phyloP scores from a whole-genome alignment of 495 filamentous ascomycete genomes.

The Penicillium salamii region DNA sequence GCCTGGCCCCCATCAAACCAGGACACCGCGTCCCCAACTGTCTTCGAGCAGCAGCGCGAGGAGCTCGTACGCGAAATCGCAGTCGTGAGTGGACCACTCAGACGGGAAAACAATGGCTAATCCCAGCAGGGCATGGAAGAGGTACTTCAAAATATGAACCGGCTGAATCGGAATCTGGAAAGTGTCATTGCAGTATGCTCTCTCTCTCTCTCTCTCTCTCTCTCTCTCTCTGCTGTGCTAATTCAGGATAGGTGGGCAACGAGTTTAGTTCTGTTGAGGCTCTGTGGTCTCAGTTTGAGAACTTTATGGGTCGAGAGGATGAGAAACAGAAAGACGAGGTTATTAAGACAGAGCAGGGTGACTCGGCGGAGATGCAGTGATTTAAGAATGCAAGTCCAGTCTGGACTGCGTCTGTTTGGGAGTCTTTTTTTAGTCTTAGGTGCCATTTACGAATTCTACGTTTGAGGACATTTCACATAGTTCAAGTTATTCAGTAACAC shows the following conservation, averaged over 20 bases:
- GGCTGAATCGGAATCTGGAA: slow-evolving; percentile 87
- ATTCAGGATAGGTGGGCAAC: slow-evolving; percentile 74
- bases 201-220: too few relatives aligned
- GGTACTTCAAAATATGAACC: slow-evolving; percentile 94
- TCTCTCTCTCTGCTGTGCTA: too few relatives aligned
- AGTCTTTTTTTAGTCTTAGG: slow-evolving; percentile 7
- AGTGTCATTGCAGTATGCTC: slow-evolving; percentile 83
- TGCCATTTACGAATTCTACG: slow-evolving; percentile 16
- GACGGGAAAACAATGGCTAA: neutral
- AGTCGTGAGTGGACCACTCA: slow-evolving; percentile 48
- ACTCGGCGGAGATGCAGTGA: slow-evolving; percentile 15
- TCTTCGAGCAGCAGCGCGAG: slow-evolving; percentile 80
- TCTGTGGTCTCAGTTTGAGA: slow-evolving; percentile 95
- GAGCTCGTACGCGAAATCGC: slow-evolving; percentile 76
- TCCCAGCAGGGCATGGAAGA: slow-evolving; percentile 81
- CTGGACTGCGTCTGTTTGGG: neutral
- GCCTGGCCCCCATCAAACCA: slow-evolving; percentile 20
- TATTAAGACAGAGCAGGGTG: slow-evolving; percentile 26
- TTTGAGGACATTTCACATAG: too few relatives aligned
- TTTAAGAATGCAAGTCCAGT: neutral
- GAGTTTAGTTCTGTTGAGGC: slow-evolving; percentile 96
- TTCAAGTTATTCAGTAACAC: slow-evolving; percentile 31
- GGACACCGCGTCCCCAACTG: slow-evolving; percentile 34
- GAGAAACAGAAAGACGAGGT: slow-evolving; percentile 39
- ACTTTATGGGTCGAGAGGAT: slow-evolving; percentile 82